phyloP scores from a whole-genome alignment of 2,329 filamentous ascomycete species.

The Pyricularia pennisetigena region DNA sequence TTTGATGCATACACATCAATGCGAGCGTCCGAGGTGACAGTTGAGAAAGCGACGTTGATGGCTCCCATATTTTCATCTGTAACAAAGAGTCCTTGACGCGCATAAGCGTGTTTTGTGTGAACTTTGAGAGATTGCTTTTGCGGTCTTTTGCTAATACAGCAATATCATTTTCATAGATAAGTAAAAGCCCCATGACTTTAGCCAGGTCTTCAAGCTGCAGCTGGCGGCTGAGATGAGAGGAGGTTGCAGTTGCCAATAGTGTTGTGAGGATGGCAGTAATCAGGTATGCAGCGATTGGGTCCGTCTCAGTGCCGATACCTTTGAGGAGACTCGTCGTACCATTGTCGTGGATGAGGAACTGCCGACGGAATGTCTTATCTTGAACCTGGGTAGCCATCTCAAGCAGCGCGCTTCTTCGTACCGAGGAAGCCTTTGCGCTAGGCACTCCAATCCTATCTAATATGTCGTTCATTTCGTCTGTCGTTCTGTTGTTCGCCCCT shows the following conservation, averaged over 20 bases:
- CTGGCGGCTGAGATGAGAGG: constrained; percentile 48
- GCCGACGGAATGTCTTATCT: constrained; percentile 52
- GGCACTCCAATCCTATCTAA: constrained; percentile 49
- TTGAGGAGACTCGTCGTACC: constrained; percentile 60
- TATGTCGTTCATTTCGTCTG: constrained; percentile 56
- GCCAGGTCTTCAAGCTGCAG: constrained; percentile 45
- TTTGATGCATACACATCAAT: constrained; percentile 51
- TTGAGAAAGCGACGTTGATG: constrained; percentile 28
- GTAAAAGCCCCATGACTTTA: constrained; percentile 42
- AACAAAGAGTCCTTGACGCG: constrained; percentile 44
- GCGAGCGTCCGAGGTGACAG: constrained; percentile 56
- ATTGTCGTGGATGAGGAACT: constrained; percentile 63
- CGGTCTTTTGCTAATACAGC: constrained; percentile 52
- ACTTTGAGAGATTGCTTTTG: constrained; percentile 58
- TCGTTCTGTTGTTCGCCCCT: constrained; percentile 55
- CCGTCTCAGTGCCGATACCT: constrained; percentile 47
- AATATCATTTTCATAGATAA: constrained; percentile 46
- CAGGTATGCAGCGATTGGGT: constrained; percentile 52
- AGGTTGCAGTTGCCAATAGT: constrained; percentile 50
- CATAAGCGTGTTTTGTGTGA: constrained; percentile 45
- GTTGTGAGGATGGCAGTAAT: constrained; percentile 54
- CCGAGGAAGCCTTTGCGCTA: constrained; percentile 32
- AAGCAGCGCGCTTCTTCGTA: constrained; percentile 47
- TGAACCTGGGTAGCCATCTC: constrained; percentile 51
- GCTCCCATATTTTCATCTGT: constrained; percentile 50